Conservation (phyloP, 2,329 filamentous ascomycete genomes). For the Ophioceras dolichostomum region DNA sequence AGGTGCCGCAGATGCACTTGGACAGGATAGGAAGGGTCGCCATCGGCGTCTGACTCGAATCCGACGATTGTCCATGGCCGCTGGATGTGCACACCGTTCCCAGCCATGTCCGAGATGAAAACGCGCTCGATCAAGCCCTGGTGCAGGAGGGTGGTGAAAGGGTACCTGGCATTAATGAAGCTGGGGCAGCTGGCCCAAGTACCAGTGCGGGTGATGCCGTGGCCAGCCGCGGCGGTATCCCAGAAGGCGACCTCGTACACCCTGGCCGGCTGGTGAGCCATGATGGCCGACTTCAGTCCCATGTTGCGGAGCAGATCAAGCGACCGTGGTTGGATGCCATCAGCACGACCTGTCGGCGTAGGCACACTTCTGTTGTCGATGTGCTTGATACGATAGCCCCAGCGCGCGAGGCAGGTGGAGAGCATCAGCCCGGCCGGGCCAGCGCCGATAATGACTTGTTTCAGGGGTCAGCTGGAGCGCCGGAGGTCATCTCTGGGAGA, state of each 20-base stretch:
- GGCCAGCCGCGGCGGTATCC: slow-evolving; percentile 45
- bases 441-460: slow-evolving; percentile 71
- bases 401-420: slow-evolving; percentile 76
- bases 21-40: slow-evolving; percentile 59
- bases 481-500: not conserved
- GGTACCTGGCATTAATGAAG: slow-evolving; percentile 64
- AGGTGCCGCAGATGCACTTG: slow-evolving; percentile 66
- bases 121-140: slow-evolving; percentile 61
- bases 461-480: not conserved
- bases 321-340: slow-evolving; percentile 85
- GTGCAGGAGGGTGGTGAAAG: slow-evolving; percentile 58
- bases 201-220: slow-evolving; percentile 51
- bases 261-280: slow-evolving; percentile 76
- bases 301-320: slow-evolving; percentile 80
- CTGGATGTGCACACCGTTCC: slow-evolving; percentile 48
- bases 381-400: slow-evolving; percentile 92
- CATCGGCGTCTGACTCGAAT: slow-evolving; percentile 45
- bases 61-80: slow-evolving; percentile 52
- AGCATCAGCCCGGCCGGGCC: slow-evolving; percentile 82
- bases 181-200: slow-evolving; percentile 81
- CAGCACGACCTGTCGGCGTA: slow-evolving; percentile 73
- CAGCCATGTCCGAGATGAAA: slow-evolving; percentile 52
- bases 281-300: slow-evolving; percentile 77
- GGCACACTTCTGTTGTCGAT: slow-evolving; percentile 84
- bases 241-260: slow-evolving; percentile 71